Evolutionary conservation across 306 rosid species (phyloP).

Genomic region (Rosa chinensis): DNA sequence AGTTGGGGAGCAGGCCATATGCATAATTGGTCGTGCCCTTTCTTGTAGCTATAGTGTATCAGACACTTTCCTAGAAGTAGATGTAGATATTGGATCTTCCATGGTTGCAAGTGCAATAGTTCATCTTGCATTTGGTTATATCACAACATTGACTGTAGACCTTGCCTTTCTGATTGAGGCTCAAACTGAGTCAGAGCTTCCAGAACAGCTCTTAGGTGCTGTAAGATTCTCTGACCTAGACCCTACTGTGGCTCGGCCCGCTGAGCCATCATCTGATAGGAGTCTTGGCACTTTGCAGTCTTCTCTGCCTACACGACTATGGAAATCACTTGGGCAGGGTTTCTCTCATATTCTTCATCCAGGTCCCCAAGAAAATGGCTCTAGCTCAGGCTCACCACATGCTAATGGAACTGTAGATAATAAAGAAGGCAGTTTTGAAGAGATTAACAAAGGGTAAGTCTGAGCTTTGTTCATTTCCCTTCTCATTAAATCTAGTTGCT

Average conservation of each 20-base stretch:
- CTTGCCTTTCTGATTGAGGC: conserved; percentile 85
- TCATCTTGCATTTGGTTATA: conserved; percentile 81
- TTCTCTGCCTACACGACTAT: conserved; percentile 54
- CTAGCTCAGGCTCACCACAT: conserved; percentile 35
- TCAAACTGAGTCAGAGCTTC: conserved; percentile 74
- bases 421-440: conserved; percentile 24
- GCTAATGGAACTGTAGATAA: conserved; percentile 33
- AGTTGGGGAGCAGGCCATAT: conserved; percentile 91
- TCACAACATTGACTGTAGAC: conserved; percentile 70
- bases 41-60: conserved; percentile 52
- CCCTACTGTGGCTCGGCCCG: conserved; percentile 62
- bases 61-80: conserved; percentile 78
- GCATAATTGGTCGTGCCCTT: conserved; percentile 76
- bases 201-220: conserved; percentile 71
- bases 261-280: conserved; percentile 41
- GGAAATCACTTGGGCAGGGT: conserved; percentile 79
- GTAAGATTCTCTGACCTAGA: conserved; percentile 69
- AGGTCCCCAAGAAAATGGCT: conserved; percentile 56
- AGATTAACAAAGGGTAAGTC: conserved; percentile 41
- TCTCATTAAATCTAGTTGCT: not conserved
- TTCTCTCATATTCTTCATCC: conserved; percentile 61
- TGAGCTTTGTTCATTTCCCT: not conserved
- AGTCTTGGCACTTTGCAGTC: conserved; percentile 37
- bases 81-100: conserved; percentile 87
- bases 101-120: conserved; percentile 85